phyloP scores from a whole-genome alignment of 1,284 basidiomycete species.

The Wallemia ichthyophaga region DNA sequence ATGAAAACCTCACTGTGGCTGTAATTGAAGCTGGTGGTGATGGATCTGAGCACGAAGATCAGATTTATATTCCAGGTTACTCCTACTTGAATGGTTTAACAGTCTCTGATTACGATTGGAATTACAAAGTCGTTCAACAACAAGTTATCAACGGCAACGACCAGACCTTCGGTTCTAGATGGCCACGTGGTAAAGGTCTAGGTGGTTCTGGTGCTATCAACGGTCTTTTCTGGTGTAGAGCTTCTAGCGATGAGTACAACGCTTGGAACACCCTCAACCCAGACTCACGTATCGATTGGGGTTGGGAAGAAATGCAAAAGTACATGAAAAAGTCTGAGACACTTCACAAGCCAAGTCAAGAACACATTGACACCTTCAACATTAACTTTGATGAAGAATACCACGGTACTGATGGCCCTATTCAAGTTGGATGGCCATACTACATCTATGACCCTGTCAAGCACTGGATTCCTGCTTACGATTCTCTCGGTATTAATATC shows the following conservation, averaged over 20 bases:
- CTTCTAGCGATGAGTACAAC: slow-evolving; percentile 16
- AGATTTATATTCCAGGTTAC: slow-evolving; percentile 22
- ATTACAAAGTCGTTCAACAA: slow-evolving; percentile 27
- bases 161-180: slow-evolving; percentile 11
- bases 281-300: slow-evolving; percentile 13
- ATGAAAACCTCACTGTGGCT: slow-evolving; percentile 32
- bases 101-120: slow-evolving; percentile 29
- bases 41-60: slow-evolving; percentile 21
- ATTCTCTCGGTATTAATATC: not conserved
- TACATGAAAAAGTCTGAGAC: slow-evolving; percentile 21
- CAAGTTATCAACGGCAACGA: slow-evolving; percentile 10
- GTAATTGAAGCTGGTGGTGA: slow-evolving; percentile 39
- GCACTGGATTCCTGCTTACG: not conserved
- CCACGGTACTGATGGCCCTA: slow-evolving; percentile 22
- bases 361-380: slow-evolving; percentile 9
- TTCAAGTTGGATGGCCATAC: slow-evolving; percentile 15
- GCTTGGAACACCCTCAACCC: slow-evolving; percentile 17
- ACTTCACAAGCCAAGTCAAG: slow-evolving; percentile 16
- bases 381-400: slow-evolving; percentile 16
- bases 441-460: not conserved
- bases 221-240: slow-evolving; percentile 29
- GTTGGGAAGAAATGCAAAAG: slow-evolving; percentile 14
- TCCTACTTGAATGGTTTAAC: slow-evolving; percentile 24
- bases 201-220: slow-evolving; percentile 39
- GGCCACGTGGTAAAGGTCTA: slow-evolving; percentile 35